Evolutionary conservation across 2,329 filamentous ascomycete species (phyloP).

Genomic region (Zopfia rhizophila): DNA sequence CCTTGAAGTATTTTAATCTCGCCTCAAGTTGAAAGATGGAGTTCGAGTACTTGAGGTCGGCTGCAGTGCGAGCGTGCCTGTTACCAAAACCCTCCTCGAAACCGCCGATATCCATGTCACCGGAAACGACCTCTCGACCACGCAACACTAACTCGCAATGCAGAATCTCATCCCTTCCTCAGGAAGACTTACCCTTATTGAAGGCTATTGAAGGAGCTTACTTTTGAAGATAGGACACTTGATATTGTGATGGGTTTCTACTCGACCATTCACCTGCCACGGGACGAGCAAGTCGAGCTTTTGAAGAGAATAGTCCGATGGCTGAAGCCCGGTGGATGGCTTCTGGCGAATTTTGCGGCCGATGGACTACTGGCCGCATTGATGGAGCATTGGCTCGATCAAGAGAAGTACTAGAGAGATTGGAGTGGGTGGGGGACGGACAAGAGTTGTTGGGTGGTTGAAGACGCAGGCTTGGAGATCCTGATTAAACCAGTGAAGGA

Average conservation of each 20-base stretch:
- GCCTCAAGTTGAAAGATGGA: constrained; percentile 9
- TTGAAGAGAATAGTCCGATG: constrained; percentile 58
- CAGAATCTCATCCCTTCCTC: constrained; percentile 21
- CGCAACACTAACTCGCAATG: constrained; percentile 52
- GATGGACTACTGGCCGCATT: constrained; percentile 23
- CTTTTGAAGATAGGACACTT: constrained; percentile 50
- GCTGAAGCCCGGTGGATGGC: constrained; percentile 62
- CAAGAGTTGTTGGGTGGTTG: constrained; percentile 43
- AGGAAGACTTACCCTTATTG: constrained; percentile 36
- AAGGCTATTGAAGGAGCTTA: constrained; percentile 55
- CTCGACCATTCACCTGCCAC: constrained; percentile 66
- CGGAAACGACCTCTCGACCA: constrained; percentile 56
- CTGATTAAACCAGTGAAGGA: constrained; percentile 7
- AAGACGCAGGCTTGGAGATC: constrained; percentile 37
- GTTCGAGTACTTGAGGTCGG: constrained; percentile 31
- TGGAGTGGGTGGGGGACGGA: constrained; percentile 55
- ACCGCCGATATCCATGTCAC: constrained; percentile 40
- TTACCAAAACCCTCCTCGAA: constrained; percentile 37
- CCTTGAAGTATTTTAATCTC: constrained; percentile 26
- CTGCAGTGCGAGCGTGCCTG: constrained; percentile 42
- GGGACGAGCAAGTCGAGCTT: constrained; percentile 60
- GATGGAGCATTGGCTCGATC: constrained; percentile 46
- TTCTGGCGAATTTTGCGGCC: constrained; percentile 62
- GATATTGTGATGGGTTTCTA: constrained; percentile 65
- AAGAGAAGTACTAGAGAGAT: constrained; percentile 46